These are phyloP conservation scores for Paramecium tetraurelia DNA, from an alignment of 73 alveolate genomes.

Conservation along the genomic window DNA sequence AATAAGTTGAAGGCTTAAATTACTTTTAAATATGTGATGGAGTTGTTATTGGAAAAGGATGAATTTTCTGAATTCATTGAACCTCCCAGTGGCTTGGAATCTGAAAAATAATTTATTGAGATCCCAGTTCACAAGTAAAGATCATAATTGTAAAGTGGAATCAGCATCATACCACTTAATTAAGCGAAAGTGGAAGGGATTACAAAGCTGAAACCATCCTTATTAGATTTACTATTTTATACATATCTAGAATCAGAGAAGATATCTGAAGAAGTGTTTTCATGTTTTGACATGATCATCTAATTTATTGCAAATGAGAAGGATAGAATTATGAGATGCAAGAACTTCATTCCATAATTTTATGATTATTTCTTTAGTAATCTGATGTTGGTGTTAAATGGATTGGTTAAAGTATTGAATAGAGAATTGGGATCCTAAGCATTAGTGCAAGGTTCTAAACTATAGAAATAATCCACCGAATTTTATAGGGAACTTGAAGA, in stretches of 20 bases:
- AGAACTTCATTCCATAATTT: background rate
- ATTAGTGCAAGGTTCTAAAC: background rate
- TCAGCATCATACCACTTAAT: background rate
- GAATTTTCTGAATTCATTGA: conserved; percentile 12
- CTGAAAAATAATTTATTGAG: background rate
- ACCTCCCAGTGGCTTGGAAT: background rate
- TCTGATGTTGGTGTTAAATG: conserved; percentile 39
- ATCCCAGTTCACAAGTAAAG: background rate
- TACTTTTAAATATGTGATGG: conserved; percentile 56
- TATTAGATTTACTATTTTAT: conserved; percentile 39
- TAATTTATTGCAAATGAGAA: conserved; percentile 24
- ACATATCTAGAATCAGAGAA: conserved; percentile 60
- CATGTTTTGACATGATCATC: conserved; percentile 16
- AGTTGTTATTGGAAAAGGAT: conserved; percentile 44
- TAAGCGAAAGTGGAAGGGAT: background rate
- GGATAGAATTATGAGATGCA: conserved; percentile 3
- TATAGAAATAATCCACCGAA: background rate
- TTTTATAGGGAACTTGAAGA: background rate
- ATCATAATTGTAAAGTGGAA: background rate
- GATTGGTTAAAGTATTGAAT: conserved; percentile 26
- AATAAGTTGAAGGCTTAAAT: conserved; percentile 52
- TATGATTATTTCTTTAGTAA: conserved; percentile 29
- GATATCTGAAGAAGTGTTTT: conserved; percentile 56
- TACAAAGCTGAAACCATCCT: conserved; percentile 2
- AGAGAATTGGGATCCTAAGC: conserved; percentile 41